Evolutionary conservation across 306 rosid genomes (phyloP), one percentile per base, ranked within the genome.

Genomic region (Prunus mongolica): DNA sequence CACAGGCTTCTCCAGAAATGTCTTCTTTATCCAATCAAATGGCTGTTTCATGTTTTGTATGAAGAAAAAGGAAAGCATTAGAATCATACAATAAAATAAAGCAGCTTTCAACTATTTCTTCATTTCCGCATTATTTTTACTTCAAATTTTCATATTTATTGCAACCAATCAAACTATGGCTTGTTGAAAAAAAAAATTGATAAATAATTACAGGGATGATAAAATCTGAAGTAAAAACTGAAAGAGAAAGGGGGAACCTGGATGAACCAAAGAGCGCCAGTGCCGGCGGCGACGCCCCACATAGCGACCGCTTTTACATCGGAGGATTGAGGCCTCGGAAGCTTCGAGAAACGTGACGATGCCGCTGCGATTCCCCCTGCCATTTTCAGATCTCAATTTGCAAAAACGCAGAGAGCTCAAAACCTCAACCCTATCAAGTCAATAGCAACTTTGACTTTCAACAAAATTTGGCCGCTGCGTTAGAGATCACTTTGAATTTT

Each of bases 221-320:
- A 15, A 13, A 34, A 65, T 2, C 11, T 22, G 44, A n/a, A 2
- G 55, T n/a, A 27, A n/a, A 32, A 11, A 25, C 8, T 11, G 8
- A 15, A 4, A 20, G 45, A 18, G 72, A n/a, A 12, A 4, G 67
- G 41, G 41, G 20, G 56, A 50, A 12, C 92, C 92, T 90, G 88
- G 24, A 88, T 8, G 71, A 90, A 82, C 81, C 86, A 90, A 50
- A 90, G 91, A 66, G 88, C 92, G 19, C 84, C 88, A 55, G 91
- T 52, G 76, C 71, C 69, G 78, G 95, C 90, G 2, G 92, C 82
- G 20, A 88, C 88, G 16, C 92, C 91, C 95, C 92, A 90, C 84
- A 79, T 69, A 76, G 89, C 96, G 66, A 91, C 92, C 52, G 92
- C 81, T 80, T 90, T 78, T 78, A 88, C 78, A 60, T 81, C 84